Percentiles rank a stretch among this genome's conserved stretches.
These are phyloP conservation scores for Cyphellophora europaea DNA, from an alignment of 2,329 filamentous ascomycete genomes.

Conservation along the genomic window DNA sequence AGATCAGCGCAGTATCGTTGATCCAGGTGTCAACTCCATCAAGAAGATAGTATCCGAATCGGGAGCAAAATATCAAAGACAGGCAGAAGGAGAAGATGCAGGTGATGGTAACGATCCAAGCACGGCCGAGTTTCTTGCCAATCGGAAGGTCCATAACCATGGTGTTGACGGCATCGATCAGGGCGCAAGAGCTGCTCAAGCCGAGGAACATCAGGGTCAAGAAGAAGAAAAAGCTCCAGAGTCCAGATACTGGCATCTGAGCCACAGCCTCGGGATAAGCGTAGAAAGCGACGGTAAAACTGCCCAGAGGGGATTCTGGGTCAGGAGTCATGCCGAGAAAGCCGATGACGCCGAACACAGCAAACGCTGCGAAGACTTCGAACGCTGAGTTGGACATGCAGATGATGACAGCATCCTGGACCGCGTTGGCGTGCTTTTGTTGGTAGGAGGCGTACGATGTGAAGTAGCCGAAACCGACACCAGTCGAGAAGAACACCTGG, in stretches of 20 bases:
- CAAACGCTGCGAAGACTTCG: conserved; percentile 43
- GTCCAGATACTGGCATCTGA: conserved; percentile 49
- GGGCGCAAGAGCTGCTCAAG: conserved; percentile 50
- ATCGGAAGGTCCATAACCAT: conserved; percentile 40
- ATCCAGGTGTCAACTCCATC: conserved; percentile 48
- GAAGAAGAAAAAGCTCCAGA: conserved; percentile 50
- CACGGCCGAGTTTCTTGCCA: conserved; percentile 38
- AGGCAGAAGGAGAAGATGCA: conserved; percentile 44
- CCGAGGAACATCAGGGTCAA: conserved; percentile 51
- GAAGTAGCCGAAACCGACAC: conserved; percentile 47
- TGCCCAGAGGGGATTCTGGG: conserved; percentile 33
- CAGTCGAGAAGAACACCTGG: conserved; percentile 48
- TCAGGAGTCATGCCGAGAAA: conserved; percentile 33
- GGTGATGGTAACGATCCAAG: conserved; percentile 40
- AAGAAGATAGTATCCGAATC: conserved; percentile 48
- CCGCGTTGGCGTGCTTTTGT: conserved; percentile 42
- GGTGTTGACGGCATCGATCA: conserved; percentile 49
- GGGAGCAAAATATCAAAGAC: conserved; percentile 48
- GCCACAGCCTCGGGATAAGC: conserved; percentile 47
- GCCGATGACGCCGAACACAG: conserved; percentile 49
- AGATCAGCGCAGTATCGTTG: conserved; percentile 48
- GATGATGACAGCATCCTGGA: conserved; percentile 47
- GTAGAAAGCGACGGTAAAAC: conserved; percentile 50
- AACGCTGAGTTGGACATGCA: conserved; percentile 48
- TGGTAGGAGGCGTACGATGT: conserved; percentile 48